Conservation (phyloP, 2,329 filamentous ascomycete species). For the Xylariales sp. region DNA sequence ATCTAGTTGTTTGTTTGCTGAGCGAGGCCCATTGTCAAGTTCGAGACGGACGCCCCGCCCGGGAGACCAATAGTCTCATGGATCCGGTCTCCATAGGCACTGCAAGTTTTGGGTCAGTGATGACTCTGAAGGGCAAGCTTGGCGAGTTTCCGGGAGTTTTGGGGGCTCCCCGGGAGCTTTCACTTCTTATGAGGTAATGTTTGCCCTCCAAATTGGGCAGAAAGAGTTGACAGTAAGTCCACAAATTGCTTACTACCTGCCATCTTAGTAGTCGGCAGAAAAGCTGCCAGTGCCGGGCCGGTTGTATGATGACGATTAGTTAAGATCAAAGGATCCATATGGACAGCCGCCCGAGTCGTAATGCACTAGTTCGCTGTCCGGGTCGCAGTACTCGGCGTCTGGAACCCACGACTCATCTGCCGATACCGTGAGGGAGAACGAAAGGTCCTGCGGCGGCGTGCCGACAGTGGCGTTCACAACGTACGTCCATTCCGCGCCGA, state of each 20-base stretch:
- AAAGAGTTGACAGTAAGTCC: no score
- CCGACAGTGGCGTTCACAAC: conserved; percentile 11
- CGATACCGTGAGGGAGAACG: conserved; percentile 21
- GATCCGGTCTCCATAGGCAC: conserved; percentile 19
- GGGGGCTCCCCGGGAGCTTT: no score
- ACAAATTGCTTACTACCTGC: no score
- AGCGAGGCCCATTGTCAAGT: conserved; percentile 25
- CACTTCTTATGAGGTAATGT: no score
- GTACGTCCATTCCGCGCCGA: conserved; percentile 5
- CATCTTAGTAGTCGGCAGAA: conserved; percentile 9
- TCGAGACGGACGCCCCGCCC: conserved; percentile 19
- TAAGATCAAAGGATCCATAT: conserved; percentile 21
- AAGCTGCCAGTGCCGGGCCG: conserved; percentile 12
- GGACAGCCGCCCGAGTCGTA: conserved; percentile 11
- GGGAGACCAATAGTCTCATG: conserved; percentile 22
- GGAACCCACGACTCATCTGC: conserved; percentile 24
- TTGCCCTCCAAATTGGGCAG: no score
- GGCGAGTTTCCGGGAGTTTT: no score
- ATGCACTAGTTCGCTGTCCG: neutral
- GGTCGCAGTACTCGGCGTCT: conserved; percentile 12
- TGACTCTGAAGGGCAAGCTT: no score
- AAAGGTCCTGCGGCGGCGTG: conserved; percentile 23
- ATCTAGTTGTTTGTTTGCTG: conserved; percentile 12
- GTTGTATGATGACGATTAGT: conserved; percentile 17
- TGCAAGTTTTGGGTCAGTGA: no score